Evolutionary conservation across 768 basidiomycete species (phyloP).

Genomic region (Pleurotus eryngii): DNA sequence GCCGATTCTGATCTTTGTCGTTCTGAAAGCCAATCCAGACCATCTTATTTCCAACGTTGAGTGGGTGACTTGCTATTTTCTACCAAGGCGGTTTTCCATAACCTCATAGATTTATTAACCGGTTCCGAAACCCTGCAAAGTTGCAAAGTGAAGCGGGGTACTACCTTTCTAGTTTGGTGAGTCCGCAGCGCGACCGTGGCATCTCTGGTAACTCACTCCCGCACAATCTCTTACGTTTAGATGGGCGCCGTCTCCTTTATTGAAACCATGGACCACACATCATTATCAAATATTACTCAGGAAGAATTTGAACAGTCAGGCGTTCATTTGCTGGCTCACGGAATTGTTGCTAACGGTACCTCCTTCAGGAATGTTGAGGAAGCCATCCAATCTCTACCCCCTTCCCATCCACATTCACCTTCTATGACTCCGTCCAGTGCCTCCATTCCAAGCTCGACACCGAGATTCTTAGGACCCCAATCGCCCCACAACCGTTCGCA

Average conservation of each 20-base stretch:
- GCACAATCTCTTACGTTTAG: constrained; percentile 33
- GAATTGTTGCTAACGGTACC: background rate
- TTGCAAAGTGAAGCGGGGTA: constrained; percentile 95
- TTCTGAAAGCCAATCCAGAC: constrained; percentile 90
- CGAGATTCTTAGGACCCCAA: constrained; percentile 31
- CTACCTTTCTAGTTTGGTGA: constrained; percentile 90
- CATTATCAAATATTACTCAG: constrained; percentile 89
- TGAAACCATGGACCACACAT: constrained; percentile 96
- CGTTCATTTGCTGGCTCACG: background rate
- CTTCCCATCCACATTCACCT: constrained; percentile 18
- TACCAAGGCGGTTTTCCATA: background rate
- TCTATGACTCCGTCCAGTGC: constrained; percentile 9
- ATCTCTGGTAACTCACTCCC: background rate
- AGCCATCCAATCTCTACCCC: constrained; percentile 47
- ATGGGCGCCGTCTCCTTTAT: constrained; percentile 97
- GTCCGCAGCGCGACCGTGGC: constrained; percentile 17
- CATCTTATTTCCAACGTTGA: constrained; percentile 95
- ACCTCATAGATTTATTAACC: constrained; percentile 78
- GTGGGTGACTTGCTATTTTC: constrained; percentile 40
- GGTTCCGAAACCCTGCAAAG: constrained; percentile 87
- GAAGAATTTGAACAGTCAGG: constrained; percentile 84
- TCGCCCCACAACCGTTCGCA: constrained; percentile 30
- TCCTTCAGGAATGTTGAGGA: constrained; percentile 46
- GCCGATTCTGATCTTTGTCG: constrained; percentile 90
- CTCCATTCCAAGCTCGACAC: constrained; percentile 11